Evolutionary conservation across 2,329 filamentous ascomycete genomes (phyloP), one percentile per base, ranked within the genome.

Genomic region (Colletotrichum tamarilloi): DNA sequence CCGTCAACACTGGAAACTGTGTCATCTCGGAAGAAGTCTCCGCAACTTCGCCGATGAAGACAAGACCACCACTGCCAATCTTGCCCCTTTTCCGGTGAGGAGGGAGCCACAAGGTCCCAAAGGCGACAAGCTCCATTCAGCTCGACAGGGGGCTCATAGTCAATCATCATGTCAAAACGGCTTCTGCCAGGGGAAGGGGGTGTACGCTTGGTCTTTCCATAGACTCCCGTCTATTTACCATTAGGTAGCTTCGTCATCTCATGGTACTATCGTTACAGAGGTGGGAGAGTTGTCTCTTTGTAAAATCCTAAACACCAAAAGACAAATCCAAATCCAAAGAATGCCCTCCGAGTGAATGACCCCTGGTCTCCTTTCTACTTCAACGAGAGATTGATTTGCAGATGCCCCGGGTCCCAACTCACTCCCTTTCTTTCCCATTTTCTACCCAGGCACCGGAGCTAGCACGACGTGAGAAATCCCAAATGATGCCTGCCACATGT

Each of bases 231-330:
- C 56, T 60, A 55, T 65, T 73, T 70, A 52, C 67, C 67, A 70
- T 73, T 73, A 65, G 28, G 66, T 62, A 58, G 55, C 53, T 69
- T 73, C 70, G 67, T 73, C 55, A 57, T 73, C 60, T 73, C 70
- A 66, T 70, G 70, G 63, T 46, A 57, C 24, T 70, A 73, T 73
- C 67, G 67, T 70, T 66, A 73, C 70, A 73, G 30, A 24, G 60
- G 67, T 65, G 70, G 67, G 67, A 70, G 60, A 70, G 60, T 65
- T 57, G 70, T 73, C 60, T 56, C 24, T 66, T 58, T 70, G 42
- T 49, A 69, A 46, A 70, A 70, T 28, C 67, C 60, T 30, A 30
- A 30, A 63, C 49, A 60, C 60, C 19, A 55, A 63, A 70, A 66
- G 30, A 32, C 32, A 35, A 35, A 38, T 22, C 63, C 64, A 49